A percentile compares a stretch with the other conserved stretches of the same genome.
Conservation (phyloP, 169 alveolate genomes). For the Cryptosporidium xiaoi region DNA sequence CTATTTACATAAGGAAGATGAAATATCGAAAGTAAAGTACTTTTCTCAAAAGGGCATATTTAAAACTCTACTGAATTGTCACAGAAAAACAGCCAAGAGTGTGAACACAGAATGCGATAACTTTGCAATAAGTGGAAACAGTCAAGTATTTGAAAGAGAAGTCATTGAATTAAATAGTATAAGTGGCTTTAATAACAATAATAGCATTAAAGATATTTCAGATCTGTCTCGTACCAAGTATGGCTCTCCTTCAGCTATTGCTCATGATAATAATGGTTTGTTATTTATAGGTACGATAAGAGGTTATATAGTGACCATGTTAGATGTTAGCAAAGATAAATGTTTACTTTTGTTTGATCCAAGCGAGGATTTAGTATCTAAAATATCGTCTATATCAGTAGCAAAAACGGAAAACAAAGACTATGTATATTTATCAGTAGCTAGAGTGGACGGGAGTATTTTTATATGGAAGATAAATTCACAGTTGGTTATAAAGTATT, state of each 20-base stretch:
- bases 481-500: background rate
- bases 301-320: slow-evolving; percentile 7
- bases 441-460: slow-evolving; percentile 33
- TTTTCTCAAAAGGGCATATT: background rate
- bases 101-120: background rate
- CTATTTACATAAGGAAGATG: slow-evolving; percentile 41
- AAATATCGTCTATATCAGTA: slow-evolving; percentile 39
- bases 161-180: slow-evolving; percentile 5
- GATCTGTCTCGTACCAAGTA: background rate
- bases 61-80: no score
- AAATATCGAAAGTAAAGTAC: background rate
- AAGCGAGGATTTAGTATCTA: slow-evolving; percentile 5
- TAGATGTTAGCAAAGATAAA: slow-evolving; percentile 5
- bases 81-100: background rate
- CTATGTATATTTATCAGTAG: slow-evolving; percentile 16
- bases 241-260: slow-evolving; percentile 51
- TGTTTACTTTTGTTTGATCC: slow-evolving; percentile 33
- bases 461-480: slow-evolving; percentile 24
- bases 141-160: slow-evolving; percentile 3
- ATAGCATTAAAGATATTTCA: background rate
- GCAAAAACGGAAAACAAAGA: slow-evolving; percentile 17
- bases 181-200: no score
- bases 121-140: slow-evolving; percentile 45
- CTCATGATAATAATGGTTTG: slow-evolving; percentile 41
- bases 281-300: slow-evolving; percentile 50